A percentile compares a stretch with the other conserved stretches of the same genome.
Conservation (phyloP, 371 early-diverging fungal genomes). For the Saksenaea vasiformis region DNA sequence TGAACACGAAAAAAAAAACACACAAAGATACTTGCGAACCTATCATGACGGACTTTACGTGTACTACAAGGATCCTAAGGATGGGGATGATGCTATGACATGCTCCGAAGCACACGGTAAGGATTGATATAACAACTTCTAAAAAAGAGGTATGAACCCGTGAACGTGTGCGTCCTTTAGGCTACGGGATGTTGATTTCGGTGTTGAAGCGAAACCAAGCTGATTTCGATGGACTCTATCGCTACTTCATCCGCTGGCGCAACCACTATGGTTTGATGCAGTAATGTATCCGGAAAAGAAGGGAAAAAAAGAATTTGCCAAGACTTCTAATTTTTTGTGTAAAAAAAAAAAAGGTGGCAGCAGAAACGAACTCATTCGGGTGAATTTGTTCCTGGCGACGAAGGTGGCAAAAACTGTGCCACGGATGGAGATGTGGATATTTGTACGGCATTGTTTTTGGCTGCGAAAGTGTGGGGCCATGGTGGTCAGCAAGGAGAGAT, state of each 20-base stretch:
- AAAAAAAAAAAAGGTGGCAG: constrained; percentile 46
- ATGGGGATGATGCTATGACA: constrained; percentile 42
- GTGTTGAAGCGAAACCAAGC: constrained; percentile 59
- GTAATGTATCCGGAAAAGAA: constrained; percentile 14
- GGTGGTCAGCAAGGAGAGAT: constrained; percentile 51
- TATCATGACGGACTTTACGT: constrained; percentile 47
- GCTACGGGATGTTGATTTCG: constrained; percentile 66
- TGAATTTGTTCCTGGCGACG: constrained; percentile 46
- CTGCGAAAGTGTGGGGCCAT: constrained; percentile 57
- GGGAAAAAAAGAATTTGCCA: not conserved
- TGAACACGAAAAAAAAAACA: not conserved
- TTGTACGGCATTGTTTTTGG: constrained; percentile 59
- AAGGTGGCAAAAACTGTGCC: constrained; percentile 60
- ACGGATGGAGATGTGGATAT: constrained; percentile 69
- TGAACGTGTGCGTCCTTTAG: constrained; percentile 19
- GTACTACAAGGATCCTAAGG: constrained; percentile 51
- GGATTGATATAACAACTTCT: no score
- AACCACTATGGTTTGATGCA: constrained; percentile 62
- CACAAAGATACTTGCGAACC: constrained; percentile 40
- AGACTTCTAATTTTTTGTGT: not conserved
- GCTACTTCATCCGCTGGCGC: constrained; percentile 56
- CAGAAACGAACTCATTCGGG: constrained; percentile 43
- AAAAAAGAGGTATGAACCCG: no score
- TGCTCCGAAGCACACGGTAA: constrained; percentile 57
- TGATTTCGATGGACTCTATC: constrained; percentile 62